Base-by-base conservation (phyloP, 2,329 filamentous ascomycete species). In the Clathrospora elynae region DNA sequence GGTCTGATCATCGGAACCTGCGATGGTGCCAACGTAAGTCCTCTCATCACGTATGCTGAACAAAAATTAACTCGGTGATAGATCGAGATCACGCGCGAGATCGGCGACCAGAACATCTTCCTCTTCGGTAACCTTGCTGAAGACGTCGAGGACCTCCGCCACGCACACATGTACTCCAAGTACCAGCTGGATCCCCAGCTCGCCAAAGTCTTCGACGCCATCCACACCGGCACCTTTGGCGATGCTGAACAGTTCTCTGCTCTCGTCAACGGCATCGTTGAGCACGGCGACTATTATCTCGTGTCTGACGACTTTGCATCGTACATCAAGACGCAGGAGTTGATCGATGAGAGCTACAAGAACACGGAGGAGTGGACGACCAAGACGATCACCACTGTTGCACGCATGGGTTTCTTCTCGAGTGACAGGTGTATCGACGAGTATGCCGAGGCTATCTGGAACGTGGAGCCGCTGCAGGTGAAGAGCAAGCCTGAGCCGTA, bases 391-490 rank as follows among this genome's bases (percentile, higher is more conserved):
- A 85, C 82, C 28, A 88, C 87, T 46, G 93, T 99, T 12, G 81
- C 90, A 5, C 80, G 91, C 26, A 99, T 99, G 93, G 93, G 92
- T 24, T 97, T 97, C 82, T 97, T 97, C 77, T 91, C 85, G 58
- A 92, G 87, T 53, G 92, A 97, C 71, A 82, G 92, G 25, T 96
- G 92, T 74, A 96, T 97, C 71, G 89, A 92, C 62, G 91, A 96
- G 78, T 99, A 99, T 73, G 93, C 93, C 0, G 92, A 99, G 71
- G 85, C 80, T 53, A 96, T 99, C 70, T 99, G 93, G 93, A 97
- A 97, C 66, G 78, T 96, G 25, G 92, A 97, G 77, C 91, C 92
- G 18, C 70, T 93, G 40, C 72, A 73, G 22, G 75, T 77, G 14
- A 70, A 71, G 55, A 48, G 48, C 10, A 53, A 62, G 35, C 51